phyloP scores from a whole-genome alignment of 2,329 filamentous ascomycete species.

The Diaporthe capsici region DNA sequence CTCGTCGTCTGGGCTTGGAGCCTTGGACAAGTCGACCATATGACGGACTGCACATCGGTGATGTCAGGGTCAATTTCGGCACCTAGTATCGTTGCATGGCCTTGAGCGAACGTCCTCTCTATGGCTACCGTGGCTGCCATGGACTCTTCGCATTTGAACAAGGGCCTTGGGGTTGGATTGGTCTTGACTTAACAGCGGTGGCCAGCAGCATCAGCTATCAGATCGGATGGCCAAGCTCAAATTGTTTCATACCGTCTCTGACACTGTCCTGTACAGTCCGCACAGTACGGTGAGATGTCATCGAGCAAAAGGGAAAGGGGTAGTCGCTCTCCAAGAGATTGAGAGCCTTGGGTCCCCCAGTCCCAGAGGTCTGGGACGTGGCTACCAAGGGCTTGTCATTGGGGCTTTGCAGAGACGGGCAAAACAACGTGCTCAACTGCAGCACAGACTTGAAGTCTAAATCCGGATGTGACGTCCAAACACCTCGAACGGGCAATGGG shows the following conservation, averaged over 20 bases:
- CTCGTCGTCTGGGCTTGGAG: slow-evolving; percentile 11
- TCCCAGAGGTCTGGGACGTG: slow-evolving; percentile 8
- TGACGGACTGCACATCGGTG: neutral
- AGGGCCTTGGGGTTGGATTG: slow-evolving; percentile 22
- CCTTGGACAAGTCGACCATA: slow-evolving; percentile 17
- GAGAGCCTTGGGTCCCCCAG: slow-evolving; percentile 13
- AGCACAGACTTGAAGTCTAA: slow-evolving; percentile 20
- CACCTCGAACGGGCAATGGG: slow-evolving; percentile 31
- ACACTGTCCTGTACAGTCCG: slow-evolving; percentile 21
- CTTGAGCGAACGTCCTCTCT: slow-evolving; percentile 57
- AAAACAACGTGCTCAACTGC: slow-evolving; percentile 14
- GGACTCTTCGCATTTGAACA: slow-evolving; percentile 36
- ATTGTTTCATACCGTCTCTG: slow-evolving; percentile 14
- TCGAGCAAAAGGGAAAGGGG: slow-evolving; percentile 1
- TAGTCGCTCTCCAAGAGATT: neutral
- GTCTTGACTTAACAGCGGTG: slow-evolving; percentile 42
- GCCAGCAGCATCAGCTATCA: slow-evolving; percentile 40
- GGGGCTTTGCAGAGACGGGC: slow-evolving; percentile 14
- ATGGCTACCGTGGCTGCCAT: slow-evolving; percentile 44
- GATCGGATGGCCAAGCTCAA: slow-evolving; percentile 10
- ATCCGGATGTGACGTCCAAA: slow-evolving; percentile 33
- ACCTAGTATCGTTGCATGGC: slow-evolving; percentile 57
- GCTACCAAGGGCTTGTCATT: neutral
- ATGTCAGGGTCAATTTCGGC: slow-evolving; percentile 56
- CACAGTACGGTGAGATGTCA: slow-evolving; percentile 30